A percentile compares a stretch with the other conserved stretches of the same genome.
Evolutionary conservation across 441 rosid genomes (phyloP).

Genomic region (Lepidium campestre): DNA sequence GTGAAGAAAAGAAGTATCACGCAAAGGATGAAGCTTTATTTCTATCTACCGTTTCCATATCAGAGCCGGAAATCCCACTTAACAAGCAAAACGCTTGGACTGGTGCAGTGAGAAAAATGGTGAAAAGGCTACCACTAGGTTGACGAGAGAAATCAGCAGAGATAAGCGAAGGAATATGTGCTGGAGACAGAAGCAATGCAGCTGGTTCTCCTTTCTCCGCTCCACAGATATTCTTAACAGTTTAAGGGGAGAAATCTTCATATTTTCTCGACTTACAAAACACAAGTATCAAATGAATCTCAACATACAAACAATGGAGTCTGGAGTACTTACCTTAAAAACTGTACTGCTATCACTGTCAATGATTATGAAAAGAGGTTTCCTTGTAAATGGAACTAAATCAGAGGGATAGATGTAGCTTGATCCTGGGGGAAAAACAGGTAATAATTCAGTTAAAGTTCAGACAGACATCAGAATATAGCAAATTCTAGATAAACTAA

Average conservation of each 20-base stretch:
- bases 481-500: not conserved
- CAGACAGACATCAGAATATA: not conserved
- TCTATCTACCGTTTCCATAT: conserved; percentile 64
- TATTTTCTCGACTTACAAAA: not conserved
- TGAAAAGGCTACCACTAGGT: conserved; percentile 75
- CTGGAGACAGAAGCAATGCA: conserved; percentile 82
- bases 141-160: conserved; percentile 58
- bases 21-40: not conserved
- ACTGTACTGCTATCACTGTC: conserved; percentile 76
- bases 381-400: conserved; percentile 89
- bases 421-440: conserved; percentile 48
- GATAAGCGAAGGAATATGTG: conserved; percentile 42
- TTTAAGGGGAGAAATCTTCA: conserved; percentile 7
- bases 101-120: conserved; percentile 81
- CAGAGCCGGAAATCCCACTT: conserved; percentile 72
- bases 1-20: conserved; percentile 5
- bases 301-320: not conserved
- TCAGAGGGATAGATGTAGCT: conserved; percentile 83
- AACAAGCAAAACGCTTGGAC: conserved; percentile 82
- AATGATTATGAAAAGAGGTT: conserved; percentile 71
- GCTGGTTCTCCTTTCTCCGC: conserved; percentile 96
- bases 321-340: conserved; percentile 51
- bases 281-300: not conserved
- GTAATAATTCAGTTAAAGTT: not conserved
- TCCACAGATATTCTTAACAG: conserved; percentile 61